Conservation (phyloP, 805 yeast genomes). For the Wickerhamomyces strasburgensis region DNA sequence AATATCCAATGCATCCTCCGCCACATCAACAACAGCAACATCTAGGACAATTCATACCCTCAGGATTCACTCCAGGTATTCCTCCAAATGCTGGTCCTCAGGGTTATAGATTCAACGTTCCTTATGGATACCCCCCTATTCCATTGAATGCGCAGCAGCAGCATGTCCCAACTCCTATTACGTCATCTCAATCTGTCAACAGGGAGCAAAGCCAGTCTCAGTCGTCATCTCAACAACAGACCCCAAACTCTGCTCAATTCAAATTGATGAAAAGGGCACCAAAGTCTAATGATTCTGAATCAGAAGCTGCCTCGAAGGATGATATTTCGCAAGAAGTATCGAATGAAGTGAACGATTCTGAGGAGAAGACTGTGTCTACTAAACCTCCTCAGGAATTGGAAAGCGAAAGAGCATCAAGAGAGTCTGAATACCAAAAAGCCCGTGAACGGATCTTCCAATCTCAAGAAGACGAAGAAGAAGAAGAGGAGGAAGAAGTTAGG, state of each 20-base stretch:
- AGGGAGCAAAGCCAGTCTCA: background rate
- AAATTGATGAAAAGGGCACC: constrained; percentile 27
- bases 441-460: constrained; percentile 34
- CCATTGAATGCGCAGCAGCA: background rate
- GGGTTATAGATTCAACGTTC: constrained; percentile 1
- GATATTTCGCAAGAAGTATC: background rate
- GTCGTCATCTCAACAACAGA: no score
- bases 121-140: background rate
- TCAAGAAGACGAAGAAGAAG: constrained; percentile 27
- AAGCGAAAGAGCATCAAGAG: constrained; percentile 35
- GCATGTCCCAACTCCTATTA: background rate
- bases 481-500: constrained; percentile 18
- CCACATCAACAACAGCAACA: constrained; percentile 6
- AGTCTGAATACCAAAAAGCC: constrained; percentile 36
- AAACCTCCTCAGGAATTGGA: constrained; percentile 22
- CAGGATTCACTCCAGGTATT: background rate
- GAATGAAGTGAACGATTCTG: background rate
- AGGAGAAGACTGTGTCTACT: background rate
- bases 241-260: constrained; percentile 11
- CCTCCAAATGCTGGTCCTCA: background rate
- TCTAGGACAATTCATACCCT: no score
- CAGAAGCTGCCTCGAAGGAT: constrained; percentile 1
- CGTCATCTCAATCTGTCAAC: no score
- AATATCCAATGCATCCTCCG: constrained; percentile 15
- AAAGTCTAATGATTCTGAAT: constrained; percentile 3